These are phyloP conservation scores for Sextonia rubra DNA, from an alignment of 164 flowering plant species.

Conservation along the genomic window DNA sequence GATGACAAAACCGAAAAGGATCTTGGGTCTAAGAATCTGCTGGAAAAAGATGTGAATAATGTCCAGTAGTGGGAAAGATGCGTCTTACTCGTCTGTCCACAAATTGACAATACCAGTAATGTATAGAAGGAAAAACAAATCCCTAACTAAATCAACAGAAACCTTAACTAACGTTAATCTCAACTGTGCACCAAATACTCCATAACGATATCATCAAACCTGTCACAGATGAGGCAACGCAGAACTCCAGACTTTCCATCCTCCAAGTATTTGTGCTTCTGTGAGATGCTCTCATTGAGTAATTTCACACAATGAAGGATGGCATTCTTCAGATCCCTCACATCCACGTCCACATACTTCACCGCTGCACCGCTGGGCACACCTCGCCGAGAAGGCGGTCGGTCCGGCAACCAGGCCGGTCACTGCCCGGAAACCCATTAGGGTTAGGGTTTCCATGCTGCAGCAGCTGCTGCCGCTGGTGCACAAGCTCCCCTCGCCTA, in stretches of 20 bases:
- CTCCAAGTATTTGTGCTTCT: slow-evolving; percentile 63
- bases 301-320: slow-evolving; percentile 53
- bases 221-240: slow-evolving; percentile 75
- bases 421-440: slow-evolving; percentile 17
- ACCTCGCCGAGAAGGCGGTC: slow-evolving; percentile 10
- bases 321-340: slow-evolving; percentile 48
- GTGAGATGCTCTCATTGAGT: slow-evolving; percentile 50
- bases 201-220: slow-evolving; percentile 57
- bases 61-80: no score
- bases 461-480: slow-evolving; percentile 39
- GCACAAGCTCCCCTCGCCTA: slow-evolving; percentile 33
- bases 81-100: no score
- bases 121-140: no score
- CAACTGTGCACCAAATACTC: no score
- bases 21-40: no score
- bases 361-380: not conserved
- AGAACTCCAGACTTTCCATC: slow-evolving; percentile 69
- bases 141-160: no score
- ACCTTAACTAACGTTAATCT: no score
- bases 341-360: slow-evolving; percentile 52
- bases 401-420: slow-evolving; percentile 13
- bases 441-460: slow-evolving; percentile 46
- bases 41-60: no score
- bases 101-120: no score
- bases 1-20: no score